phyloP scores from a whole-genome alignment of 75 land plant genomes.

The Chamaecyparis obtusa region DNA sequence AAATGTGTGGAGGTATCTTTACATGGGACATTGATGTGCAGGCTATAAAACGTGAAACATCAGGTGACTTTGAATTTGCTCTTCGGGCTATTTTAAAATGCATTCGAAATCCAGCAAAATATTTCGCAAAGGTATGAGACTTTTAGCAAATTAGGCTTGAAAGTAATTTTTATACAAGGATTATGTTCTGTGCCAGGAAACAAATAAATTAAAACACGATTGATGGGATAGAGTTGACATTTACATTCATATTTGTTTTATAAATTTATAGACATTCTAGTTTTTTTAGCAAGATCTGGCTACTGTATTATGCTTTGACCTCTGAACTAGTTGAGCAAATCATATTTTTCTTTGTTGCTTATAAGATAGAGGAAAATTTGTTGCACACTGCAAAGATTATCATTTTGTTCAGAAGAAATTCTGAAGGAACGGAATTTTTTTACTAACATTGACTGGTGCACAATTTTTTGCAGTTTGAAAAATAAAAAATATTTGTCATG shows the following conservation, averaged over 20 bases:
- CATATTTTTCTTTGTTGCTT: background rate
- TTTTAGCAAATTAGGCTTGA: background rate
- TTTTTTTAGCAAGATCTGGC: background rate
- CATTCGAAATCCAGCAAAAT: conserved; percentile 61
- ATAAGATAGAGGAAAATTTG: background rate
- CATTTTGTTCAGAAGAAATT: background rate
- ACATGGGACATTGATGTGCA: conserved; percentile 14
- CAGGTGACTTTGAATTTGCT: conserved; percentile 62
- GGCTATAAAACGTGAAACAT: conserved; percentile 65
- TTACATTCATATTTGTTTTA: background rate
- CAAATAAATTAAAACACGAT: background rate
- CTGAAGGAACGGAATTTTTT: background rate
- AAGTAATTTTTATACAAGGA: background rate
- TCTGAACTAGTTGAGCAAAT: background rate
- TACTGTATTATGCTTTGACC: background rate
- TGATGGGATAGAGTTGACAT: background rate
- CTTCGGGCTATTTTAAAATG: conserved; percentile 44
- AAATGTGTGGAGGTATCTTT: background rate
- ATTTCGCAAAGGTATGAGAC: conserved; percentile 68
- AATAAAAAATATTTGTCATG: background rate
- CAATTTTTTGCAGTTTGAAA: background rate
- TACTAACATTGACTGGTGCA: background rate
- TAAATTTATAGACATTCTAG: background rate
- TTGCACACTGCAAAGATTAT: background rate
- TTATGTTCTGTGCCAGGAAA: background rate